Base-by-base conservation (phyloP, 495 filamentous ascomycete genomes). In the Aspergillus bertholletiae region DNA sequence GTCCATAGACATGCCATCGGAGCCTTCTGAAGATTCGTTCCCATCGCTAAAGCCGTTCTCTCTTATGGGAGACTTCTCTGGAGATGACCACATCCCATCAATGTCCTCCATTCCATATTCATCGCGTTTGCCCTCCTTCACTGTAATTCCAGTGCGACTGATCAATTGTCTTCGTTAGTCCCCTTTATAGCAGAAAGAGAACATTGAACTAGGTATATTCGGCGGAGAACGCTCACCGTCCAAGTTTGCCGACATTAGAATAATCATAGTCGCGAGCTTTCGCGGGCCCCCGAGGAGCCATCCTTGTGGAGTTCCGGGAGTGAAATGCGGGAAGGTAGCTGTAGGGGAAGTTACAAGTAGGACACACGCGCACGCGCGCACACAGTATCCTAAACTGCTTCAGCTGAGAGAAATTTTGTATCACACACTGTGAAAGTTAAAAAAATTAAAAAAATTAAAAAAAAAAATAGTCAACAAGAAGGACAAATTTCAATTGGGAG, bases 71-170 rank as follows among this genome's bases (percentile, higher is more conserved):
- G 83, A 76, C 55, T 86, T 88, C 51, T 79, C 83, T 26, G 93
- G 92, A 11, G 93, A 96, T 3, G 92, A 96, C 70, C 96, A 97
- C 58, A 96, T 83, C 46, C 80, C 80, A 22, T 90, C 87, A 49
- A 96, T 79, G 30, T 85, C 84, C 68, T 97, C 91, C 72, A 98
- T 81, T 68, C 95, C 94, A 79, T 96, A 75, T 65, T 92, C 94
- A 72, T 97, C 91, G 72, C 90, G 86, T 49, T 87, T 73, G 37
- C 89, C 89, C 70, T 97, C 90, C 64, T 83, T 80, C 24, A 98
- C 69, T 1, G 84, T 88, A 27, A 95, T 78, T 21, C 94, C 94
- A 8, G 94, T 98, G 80, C 93, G 80, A 61, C 85, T 88, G 58
- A 43, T 15, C 45, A 20, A 50, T 52, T 27, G 44, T 23, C 39